Evolutionary conservation across 768 basidiomycete species (phyloP).

Genomic region (Pulveroboletus sp.): DNA sequence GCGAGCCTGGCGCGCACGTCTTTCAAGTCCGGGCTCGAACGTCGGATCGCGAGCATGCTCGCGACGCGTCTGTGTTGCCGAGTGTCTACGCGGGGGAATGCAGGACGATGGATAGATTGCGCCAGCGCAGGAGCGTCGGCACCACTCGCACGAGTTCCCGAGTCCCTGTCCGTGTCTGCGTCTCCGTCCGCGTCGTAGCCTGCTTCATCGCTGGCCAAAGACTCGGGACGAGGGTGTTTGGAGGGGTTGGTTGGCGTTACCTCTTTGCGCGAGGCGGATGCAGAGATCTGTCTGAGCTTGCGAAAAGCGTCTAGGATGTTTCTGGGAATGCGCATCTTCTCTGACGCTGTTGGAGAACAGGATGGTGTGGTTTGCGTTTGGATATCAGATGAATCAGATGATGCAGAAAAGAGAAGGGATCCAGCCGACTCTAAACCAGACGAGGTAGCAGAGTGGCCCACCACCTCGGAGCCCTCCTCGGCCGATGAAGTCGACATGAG

Average conservation of each 20-base stretch:
- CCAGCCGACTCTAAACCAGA: constrained; percentile 11
- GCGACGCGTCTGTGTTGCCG: constrained; percentile 22
- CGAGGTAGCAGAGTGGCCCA: not conserved
- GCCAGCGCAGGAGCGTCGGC: too few relatives aligned
- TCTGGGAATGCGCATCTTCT: constrained; percentile 7
- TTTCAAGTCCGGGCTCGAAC: not conserved
- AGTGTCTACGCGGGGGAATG: constrained; percentile 22
- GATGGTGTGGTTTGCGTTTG: constrained; percentile 20
- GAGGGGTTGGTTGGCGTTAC: not conserved
- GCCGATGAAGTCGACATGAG: constrained; percentile 11
- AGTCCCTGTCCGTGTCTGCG: not conserved
- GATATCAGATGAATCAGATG: constrained; percentile 13
- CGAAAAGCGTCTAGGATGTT: constrained; percentile 13
- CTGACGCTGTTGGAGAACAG: constrained; percentile 12
- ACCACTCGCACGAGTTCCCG: not conserved
- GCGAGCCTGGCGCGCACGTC: not conserved
- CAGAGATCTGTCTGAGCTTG: constrained; percentile 5
- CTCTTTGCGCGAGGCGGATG: not conserved
- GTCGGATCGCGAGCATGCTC: constrained; percentile 21
- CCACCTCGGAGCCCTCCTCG: constrained; percentile 6
- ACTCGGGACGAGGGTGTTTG: not conserved
- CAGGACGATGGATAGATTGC: constrained; percentile 6
- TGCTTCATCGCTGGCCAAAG: constrained; percentile 12
- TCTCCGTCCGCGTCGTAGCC: constrained; percentile 24
- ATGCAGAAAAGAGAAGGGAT: constrained; percentile 5